Evolutionary conservation across 495 filamentous ascomycete species (phyloP), one percentile per base, ranked within the genome.

Genomic region (Acidiella bohemica): DNA sequence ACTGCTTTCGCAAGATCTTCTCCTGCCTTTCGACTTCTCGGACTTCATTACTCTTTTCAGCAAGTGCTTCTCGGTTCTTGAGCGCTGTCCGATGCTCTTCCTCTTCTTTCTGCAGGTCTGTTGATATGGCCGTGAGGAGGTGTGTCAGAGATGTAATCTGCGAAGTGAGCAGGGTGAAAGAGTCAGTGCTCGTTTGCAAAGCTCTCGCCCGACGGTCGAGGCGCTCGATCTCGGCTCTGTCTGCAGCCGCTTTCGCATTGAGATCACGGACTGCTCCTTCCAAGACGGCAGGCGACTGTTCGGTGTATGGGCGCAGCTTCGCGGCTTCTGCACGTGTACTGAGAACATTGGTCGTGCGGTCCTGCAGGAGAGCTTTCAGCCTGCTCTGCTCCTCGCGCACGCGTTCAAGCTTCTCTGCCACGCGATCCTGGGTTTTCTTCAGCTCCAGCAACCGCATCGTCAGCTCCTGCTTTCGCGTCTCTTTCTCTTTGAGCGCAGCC

Each of bases 21-120:
- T 96, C 90, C 13, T 75, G 80, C 40, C 86, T 70, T 59, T 95
- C 87, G 2, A 94, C 81, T 53, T 97, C 92, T 32, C 81, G 72
- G 0, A 93, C 87, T 46, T 81, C 85, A 36, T 86, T 86, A 19
- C 81, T 81, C 21, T 83, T 73, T 47, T 93, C 84, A 1, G 80
- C 78, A 20, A 97, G 74, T 5, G 84, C 83, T 42, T 95, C 90
- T 41, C 80, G 71, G 52, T 93, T 86, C 47, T 73, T 74, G 7
- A 73, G 67, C 24, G 85, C 90, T 46, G 80, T 75, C 5, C 72
- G 67, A 42, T 77, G 75, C 53, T 88, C 85, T 35, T 94, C 90
- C 5, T 94, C 88, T 57, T 94, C 85, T 57, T 86, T 93, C 8
- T 76, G 64, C 8, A 97, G 60, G 56, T 95, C 90, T 29, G 65